Evolutionary conservation across 2,329 filamentous ascomycete species (phyloP), one percentile per base, ranked within the genome.

Genomic region (Sclerotinia nivalis): DNA sequence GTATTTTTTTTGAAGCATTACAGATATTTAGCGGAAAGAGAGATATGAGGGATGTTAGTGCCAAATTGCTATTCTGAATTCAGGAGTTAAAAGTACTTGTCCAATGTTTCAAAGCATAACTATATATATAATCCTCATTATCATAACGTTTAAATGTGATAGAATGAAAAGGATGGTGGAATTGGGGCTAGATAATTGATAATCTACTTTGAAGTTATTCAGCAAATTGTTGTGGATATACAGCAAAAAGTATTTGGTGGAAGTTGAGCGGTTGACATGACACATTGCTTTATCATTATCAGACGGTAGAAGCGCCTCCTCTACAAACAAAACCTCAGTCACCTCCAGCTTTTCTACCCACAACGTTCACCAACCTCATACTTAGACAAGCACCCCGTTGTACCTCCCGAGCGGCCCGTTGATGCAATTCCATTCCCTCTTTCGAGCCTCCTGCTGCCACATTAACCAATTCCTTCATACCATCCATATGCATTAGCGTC

Each of bases 401-500:
- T 28, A 64, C 47, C n/a, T 65, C 61, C 15, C 40, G 31, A 10
- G 15, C 34, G 4, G 61, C 61, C n/a, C 15, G 15, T 28, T 9
- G 4, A 52, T 65, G 49, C 61, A 52, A 22, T 28, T 54, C 34
- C 15, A 65, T 15, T 40, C 22, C 47, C 4, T 54, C 34, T 18
- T 9, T 62, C 15, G 66, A 64, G 7, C 9, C 66, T 2, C 20
- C 34, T 20, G 37, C 58, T 40, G 56, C 20, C 10, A 52, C 7
- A 22, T 34, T 64, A 7, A 55, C 8, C 12, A 69, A 54, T 43
- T 69, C 66, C 37, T 25, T 50, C 10, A 69, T 54, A 0, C 66
- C 66, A 22, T 45, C 18, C 47, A 69, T 64, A 20, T 69, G 56
- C 58, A 64, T 54, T 9, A 12, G 18, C 13, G 31, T 69, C 66